A percentile compares a stretch with the other conserved stretches of the same genome.
Evolutionary conservation across 2,329 filamentous ascomycete species (phyloP).

Genomic region (Apiospora aurea): DNA sequence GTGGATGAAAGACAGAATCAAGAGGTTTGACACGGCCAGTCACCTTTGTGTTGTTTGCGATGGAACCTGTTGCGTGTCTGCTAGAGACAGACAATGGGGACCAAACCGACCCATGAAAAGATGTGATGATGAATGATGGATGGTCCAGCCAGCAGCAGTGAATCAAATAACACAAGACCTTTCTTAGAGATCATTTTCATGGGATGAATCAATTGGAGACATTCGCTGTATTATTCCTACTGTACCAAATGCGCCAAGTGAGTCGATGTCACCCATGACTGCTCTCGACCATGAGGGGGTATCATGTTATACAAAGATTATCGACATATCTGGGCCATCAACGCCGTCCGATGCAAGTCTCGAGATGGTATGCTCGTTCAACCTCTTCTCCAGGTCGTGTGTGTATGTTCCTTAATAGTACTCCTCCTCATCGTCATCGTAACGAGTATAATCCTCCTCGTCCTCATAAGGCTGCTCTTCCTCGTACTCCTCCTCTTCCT

Average conservation of each 20-base stretch:
- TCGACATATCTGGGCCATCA: neutral
- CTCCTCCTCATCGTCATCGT: conserved; percentile 39
- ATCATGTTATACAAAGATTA: conserved; percentile 4
- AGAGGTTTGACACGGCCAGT: neutral
- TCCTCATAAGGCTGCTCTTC: conserved; percentile 43
- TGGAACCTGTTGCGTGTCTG: neutral
- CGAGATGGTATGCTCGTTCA: neutral
- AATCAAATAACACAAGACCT: neutral
- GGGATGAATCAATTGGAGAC: neutral
- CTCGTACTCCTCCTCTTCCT: conserved; percentile 43
- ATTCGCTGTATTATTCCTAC: neutral
- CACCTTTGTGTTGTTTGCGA: neutral
- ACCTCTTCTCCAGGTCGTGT: neutral
- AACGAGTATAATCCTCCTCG: conserved; percentile 33
- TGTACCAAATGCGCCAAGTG: neutral
- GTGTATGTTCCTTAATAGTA: conserved; percentile 31
- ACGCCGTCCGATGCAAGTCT: neutral
- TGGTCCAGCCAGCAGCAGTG: neutral
- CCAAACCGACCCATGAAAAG: neutral
- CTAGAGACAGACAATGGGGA: conserved; percentile 6
- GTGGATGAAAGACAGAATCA: neutral
- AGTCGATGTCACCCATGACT: neutral
- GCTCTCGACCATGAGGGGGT: neutral
- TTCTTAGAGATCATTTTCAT: neutral
- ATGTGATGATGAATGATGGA: neutral